A percentile compares a stretch with the other conserved stretches of the same genome.
These are phyloP conservation scores for Carex littledalei DNA, from an alignment of 176 grass and related monocot species.

Conservation along the genomic window DNA sequence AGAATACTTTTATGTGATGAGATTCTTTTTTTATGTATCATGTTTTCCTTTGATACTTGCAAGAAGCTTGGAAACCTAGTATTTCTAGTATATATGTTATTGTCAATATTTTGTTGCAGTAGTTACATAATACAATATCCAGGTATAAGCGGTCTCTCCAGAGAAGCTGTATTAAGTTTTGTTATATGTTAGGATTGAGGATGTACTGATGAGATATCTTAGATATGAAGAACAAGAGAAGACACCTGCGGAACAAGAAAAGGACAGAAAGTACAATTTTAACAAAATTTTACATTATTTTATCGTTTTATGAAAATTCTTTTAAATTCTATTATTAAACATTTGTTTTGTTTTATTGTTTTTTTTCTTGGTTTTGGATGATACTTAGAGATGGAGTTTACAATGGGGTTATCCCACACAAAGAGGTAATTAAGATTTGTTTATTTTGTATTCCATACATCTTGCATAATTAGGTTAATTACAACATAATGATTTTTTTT, in stretches of 20 bases:
- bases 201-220: constrained; percentile 54
- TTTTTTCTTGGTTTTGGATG: neutral
- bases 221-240: constrained; percentile 31
- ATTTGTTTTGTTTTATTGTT: neutral
- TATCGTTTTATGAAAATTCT: neutral
- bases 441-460: neutral
- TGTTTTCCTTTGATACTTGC: neutral
- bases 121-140: neutral
- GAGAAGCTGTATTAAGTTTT: neutral
- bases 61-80: neutral
- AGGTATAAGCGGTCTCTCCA: neutral
- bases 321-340: neutral
- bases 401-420: neutral
- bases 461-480: neutral
- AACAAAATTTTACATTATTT: neutral
- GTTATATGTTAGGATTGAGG: constrained; percentile 46
- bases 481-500: neutral
- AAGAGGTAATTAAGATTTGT: neutral
- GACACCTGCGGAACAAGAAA: constrained; percentile 25
- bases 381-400: neutral
- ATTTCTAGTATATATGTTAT: neutral
- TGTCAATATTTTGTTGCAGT: neutral
- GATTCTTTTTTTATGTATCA: neutral
- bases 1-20: neutral
- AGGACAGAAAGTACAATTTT: neutral